Percentiles rank a stretch among this genome's conserved stretches.
These are phyloP conservation scores for Dendrobium officinale DNA, from an alignment of 106 monocot genomes.

Conservation along the genomic window DNA sequence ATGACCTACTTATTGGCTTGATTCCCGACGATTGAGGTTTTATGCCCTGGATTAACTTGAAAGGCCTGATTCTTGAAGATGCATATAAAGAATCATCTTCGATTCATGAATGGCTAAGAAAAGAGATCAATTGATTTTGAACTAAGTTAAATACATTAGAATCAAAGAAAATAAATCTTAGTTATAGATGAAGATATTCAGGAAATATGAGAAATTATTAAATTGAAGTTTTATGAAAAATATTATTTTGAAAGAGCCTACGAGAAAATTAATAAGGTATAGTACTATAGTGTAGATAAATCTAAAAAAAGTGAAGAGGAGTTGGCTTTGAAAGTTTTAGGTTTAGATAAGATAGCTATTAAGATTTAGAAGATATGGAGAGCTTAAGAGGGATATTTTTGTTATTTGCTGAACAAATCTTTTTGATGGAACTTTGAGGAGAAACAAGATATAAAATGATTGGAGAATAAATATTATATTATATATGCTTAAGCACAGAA, in stretches of 20 bases:
- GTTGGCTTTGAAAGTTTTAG: neutral
- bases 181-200: neutral
- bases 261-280: neutral
- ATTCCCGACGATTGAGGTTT: neutral
- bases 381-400: neutral
- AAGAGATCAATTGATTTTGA: no score
- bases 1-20: neutral
- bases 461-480: neutral
- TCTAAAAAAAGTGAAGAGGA: no score
- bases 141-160: neutral
- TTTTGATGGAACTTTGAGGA: neutral
- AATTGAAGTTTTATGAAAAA: neutral
- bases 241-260: neutral
- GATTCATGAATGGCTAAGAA: neutral
- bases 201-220: neutral
- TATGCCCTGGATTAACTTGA: neutral
- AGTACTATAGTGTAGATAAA: neutral
- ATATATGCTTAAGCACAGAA: neutral
- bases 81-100: neutral
- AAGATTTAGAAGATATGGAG: neutral
- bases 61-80: neutral
- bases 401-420: neutral
- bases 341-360: neutral
- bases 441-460: neutral
- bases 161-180: neutral